A percentile compares a stretch with the other conserved stretches of the same genome.
Conservation (phyloP, 1,284 basidiomycete species). For the Phellinidium pouzarii region DNA sequence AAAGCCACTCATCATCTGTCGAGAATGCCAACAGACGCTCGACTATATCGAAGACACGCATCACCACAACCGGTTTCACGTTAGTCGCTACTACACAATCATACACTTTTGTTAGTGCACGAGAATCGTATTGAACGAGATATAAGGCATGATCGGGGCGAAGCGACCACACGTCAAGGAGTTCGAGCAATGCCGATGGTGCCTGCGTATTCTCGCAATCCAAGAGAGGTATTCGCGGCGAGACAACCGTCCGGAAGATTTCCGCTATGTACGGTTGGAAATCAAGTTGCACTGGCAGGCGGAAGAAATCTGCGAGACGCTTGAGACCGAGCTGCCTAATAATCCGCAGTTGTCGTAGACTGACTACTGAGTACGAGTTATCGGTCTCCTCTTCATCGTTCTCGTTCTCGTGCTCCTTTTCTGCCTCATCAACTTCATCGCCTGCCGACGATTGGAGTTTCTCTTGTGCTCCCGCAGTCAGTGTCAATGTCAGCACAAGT, state of each 20-base stretch:
- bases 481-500: constrained; percentile 57
- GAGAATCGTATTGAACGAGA: constrained; percentile 66
- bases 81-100: constrained; percentile 75
- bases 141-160: constrained; percentile 51
- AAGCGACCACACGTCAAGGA: constrained; percentile 78
- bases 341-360: constrained; percentile 37
- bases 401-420: constrained; percentile 26
- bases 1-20: constrained; percentile 41
- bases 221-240: constrained; percentile 72
- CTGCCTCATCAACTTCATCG: constrained; percentile 34
- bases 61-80: constrained; percentile 83
- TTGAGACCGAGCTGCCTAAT: constrained; percentile 83
- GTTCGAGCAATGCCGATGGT: constrained; percentile 83
- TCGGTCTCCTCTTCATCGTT: constrained; percentile 30
- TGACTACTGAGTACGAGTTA: constrained; percentile 23
- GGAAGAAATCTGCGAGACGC: constrained; percentile 86
- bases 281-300: constrained; percentile 63
- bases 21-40: constrained; percentile 66
- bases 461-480: constrained; percentile 61
- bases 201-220: constrained; percentile 88
- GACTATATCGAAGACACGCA: constrained; percentile 81
- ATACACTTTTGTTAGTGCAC: constrained; percentile 73
- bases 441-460: constrained; percentile 24
- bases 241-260: constrained; percentile 71
- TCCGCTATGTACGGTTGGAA: constrained; percentile 65